These are phyloP conservation scores for Emergomyces pasteurianus DNA, from an alignment of 2,329 filamentous ascomycete genomes.

Conservation along the genomic window DNA sequence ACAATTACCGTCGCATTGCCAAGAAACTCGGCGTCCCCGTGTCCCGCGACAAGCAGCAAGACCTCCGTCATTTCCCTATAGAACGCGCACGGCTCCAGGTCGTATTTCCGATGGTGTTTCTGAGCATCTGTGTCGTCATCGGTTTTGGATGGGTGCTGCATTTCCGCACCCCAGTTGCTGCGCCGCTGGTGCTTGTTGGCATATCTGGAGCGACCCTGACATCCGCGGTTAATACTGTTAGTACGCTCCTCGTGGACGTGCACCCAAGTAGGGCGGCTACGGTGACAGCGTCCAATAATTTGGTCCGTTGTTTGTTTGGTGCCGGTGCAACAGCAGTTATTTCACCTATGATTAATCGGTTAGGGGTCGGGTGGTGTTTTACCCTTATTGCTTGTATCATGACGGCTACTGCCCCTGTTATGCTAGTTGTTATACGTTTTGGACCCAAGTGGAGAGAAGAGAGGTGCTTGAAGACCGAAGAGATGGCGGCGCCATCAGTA, in stretches of 20 bases:
- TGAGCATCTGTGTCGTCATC: constrained; percentile 17
- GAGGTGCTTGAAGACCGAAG: constrained; percentile 8
- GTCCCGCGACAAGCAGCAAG: constrained; percentile 43
- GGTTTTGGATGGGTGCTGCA: constrained; percentile 43
- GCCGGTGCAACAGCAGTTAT: constrained; percentile 39
- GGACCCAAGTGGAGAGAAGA: constrained; percentile 21
- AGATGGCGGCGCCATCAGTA: not conserved
- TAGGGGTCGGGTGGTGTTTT: constrained; percentile 33
- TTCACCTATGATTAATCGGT: constrained; percentile 24
- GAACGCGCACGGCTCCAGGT: constrained; percentile 28
- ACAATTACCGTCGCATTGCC: constrained; percentile 61
- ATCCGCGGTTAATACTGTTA: constrained; percentile 37
- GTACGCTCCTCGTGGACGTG: constrained; percentile 44
- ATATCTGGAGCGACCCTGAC: constrained; percentile 40
- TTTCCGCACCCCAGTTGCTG: constrained; percentile 35
- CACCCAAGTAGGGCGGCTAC: constrained; percentile 40
- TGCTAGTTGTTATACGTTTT: constrained; percentile 17
- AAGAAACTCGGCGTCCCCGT: constrained; percentile 49
- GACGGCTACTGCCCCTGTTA: constrained; percentile 22
- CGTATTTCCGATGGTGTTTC: constrained; percentile 21
- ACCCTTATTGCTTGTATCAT: constrained; percentile 27
- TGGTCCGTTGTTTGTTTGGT: constrained; percentile 41
- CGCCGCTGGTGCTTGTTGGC: constrained; percentile 41
- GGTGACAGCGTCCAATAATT: constrained; percentile 43
- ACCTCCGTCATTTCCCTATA: constrained; percentile 42